These are phyloP conservation scores for Hypoxylon sp. DNA, from an alignment of 2,329 filamentous ascomycete genomes.

Conservation along the genomic window DNA sequence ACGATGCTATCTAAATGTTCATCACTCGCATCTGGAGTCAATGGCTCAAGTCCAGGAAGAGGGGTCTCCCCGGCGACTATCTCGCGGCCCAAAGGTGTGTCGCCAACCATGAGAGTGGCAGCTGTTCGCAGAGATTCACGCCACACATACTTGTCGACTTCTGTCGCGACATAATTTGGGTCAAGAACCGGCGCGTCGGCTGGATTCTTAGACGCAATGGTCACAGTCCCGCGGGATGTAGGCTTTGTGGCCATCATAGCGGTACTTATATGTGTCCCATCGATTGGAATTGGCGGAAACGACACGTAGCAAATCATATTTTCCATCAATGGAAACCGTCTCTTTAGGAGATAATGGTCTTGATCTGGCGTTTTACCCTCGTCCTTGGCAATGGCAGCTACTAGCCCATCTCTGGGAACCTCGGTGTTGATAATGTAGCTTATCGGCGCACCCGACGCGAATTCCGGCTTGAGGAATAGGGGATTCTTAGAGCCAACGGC, in stretches of 20 bases:
- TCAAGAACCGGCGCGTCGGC: conserved; percentile 44
- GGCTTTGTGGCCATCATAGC: conserved; percentile 42
- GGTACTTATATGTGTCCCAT: conserved; percentile 43
- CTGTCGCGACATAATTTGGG: conserved; percentile 45
- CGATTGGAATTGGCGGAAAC: conserved; percentile 21
- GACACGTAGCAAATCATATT: conserved; percentile 46
- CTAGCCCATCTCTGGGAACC: conserved; percentile 31
- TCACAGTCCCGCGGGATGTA: conserved; percentile 45
- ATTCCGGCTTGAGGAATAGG: conserved; percentile 40
- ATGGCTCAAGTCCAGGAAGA: conserved; percentile 25
- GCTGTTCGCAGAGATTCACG: conserved; percentile 38
- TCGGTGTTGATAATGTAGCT: conserved; percentile 41
- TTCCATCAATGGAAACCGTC: conserved; percentile 47
- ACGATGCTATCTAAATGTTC: conserved; percentile 45
- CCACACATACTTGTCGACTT: conserved; percentile 46
- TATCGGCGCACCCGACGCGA: conserved; percentile 23
- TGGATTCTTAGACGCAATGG: conserved; percentile 40
- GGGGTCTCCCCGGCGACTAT: conserved; percentile 38
- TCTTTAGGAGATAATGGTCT: conserved; percentile 44
- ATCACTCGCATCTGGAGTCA: conserved; percentile 34
- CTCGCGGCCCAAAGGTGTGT: conserved; percentile 43
- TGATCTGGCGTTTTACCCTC: conserved; percentile 40
- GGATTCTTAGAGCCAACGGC: conserved; percentile 48
- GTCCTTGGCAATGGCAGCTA: conserved; percentile 46
- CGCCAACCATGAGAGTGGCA: conserved; percentile 36